Conservation (phyloP, 2,329 filamentous ascomycete species). For the Colletotrichum sansevieriae region DNA sequence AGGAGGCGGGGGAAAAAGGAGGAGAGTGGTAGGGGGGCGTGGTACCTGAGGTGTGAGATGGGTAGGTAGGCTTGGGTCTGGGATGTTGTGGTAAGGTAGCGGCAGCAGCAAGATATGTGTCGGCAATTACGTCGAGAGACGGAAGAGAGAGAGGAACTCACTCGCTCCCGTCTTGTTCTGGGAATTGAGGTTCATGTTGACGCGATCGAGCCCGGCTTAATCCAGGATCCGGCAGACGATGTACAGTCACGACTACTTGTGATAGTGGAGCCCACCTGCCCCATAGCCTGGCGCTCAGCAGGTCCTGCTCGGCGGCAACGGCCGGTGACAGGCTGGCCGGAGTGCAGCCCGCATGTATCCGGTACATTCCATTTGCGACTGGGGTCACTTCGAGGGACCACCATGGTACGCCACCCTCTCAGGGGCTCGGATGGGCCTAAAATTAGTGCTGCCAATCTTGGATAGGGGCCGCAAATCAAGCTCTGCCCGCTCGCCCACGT, state of each 20-base stretch:
- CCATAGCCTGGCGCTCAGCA: neutral
- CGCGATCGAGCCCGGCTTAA: slow-evolving; percentile 37
- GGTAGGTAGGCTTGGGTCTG: slow-evolving; percentile 10
- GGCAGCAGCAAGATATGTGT: slow-evolving; percentile 19
- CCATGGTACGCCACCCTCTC: slow-evolving; percentile 37
- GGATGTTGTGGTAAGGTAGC: slow-evolving; percentile 14
- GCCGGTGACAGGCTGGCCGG: slow-evolving; percentile 20
- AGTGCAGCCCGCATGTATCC: slow-evolving; percentile 31
- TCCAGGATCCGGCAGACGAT: slow-evolving; percentile 35
- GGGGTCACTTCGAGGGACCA: slow-evolving; percentile 12
- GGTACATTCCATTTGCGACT: neutral
- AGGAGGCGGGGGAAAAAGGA: slow-evolving; percentile 1
- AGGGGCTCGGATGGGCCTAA: slow-evolving; percentile 42
- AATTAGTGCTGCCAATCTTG: slow-evolving; percentile 41
- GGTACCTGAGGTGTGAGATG: neutral
- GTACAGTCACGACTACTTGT: slow-evolving; percentile 29
- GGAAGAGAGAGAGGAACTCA: neutral
- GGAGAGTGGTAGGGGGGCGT: slow-evolving; percentile 19
- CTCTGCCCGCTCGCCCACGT: slow-evolving; percentile 38
- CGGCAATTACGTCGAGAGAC: slow-evolving; percentile 28
- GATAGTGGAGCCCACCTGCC: slow-evolving; percentile 2
- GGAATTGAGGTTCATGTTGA: slow-evolving; percentile 41
- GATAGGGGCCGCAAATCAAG: slow-evolving; percentile 41
- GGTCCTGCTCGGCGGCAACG: neutral
- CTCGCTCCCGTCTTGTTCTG: slow-evolving; percentile 26